These are phyloP conservation scores for Aspergillus phoenicis DNA, from an alignment of 2,329 filamentous ascomycete species.

Conservation along the genomic window DNA sequence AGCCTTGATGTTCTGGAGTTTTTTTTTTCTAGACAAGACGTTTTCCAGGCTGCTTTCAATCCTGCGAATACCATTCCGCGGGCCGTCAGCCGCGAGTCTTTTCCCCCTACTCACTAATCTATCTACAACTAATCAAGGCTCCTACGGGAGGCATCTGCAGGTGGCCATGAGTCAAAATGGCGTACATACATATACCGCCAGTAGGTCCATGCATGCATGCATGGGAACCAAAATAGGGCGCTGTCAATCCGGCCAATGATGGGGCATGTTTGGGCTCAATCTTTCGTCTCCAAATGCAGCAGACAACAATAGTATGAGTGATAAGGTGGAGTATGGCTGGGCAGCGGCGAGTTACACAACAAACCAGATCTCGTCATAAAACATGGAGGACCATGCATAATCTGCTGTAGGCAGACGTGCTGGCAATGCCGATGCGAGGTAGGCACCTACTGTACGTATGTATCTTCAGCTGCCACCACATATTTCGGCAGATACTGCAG, in stretches of 20 bases:
- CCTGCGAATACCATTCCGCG: not conserved
- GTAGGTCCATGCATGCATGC: slow-evolving; percentile 19
- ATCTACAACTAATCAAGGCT: not conserved
- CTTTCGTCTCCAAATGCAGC: not conserved
- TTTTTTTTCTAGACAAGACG: not conserved
- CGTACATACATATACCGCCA: slow-evolving; percentile 15
- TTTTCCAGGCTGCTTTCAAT: not conserved
- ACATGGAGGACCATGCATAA: not conserved
- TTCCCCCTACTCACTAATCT: too few species aligned
- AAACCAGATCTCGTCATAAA: not conserved
- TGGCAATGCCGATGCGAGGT: not conserved
- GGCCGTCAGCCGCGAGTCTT: not conserved
- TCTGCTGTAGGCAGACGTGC: slow-evolving; percentile 1
- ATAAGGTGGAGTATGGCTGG: not conserved
- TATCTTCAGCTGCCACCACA: slow-evolving; percentile 1
- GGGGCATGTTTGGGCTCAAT: not conserved
- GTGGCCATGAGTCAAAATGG: slow-evolving; percentile 23
- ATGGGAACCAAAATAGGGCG: slow-evolving; percentile 16
- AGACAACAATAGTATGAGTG: not conserved
- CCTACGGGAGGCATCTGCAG: slow-evolving; percentile 15
- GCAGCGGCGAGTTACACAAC: not conserved
- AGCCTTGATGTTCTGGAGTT: not conserved
- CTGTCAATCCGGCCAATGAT: slow-evolving; percentile 10
- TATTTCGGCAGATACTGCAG: slow-evolving; percentile 12
- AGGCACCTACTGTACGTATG: not conserved